Evolutionary conservation across 257 asterid genomes (phyloP), one percentile per base, ranked within the genome.

Genomic region (Linderniella brevidens): DNA sequence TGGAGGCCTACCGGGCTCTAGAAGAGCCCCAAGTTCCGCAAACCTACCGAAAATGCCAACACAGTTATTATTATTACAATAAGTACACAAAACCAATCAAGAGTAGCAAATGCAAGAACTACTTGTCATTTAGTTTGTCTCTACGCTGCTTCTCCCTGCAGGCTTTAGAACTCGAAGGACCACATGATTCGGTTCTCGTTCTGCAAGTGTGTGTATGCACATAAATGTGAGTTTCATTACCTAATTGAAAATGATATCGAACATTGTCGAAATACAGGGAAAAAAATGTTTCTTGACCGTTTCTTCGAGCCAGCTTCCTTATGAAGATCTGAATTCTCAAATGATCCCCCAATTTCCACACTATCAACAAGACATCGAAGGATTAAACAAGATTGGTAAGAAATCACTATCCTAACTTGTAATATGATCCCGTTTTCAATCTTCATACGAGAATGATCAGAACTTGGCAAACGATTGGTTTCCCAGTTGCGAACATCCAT

Each of bases 1-100:
- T 8, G 75, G 79, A 49, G 86, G 83, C 65, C 64, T 78, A 19
- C 81, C 92, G 48, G 92, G 86, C 63, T 82, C 92, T 55, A 82
- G 79, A 50, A 82, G 65, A 52, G 81, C 80, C 19, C 78, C 69
- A 64, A 82, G 58, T 60, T 82, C 93, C 74, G 62, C 13, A 63
- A 75, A 78, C 70, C 92, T 82, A 29, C 19, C 50, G 19, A 41
- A 29, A 46, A 55, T 40, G 35, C 41, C 17, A 50, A 39, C 13
- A 41, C 48, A 42, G 19, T 63, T 35, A 37, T 32, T 13, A 35
- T 15, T n/a, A n/a, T n/a, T n/a, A 25, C 32, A 25, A 25, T 25
- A 25, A 48, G 51, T 35, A 19, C 37, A 16, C 56, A 41, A 49
- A 44, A 48, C 32, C 19, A 45, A 49, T 41, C 14, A 49, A 52